Evolutionary conservation across 2,329 filamentous ascomycete species (phyloP), one percentile per base, ranked within the genome.

Genomic region (Colletotrichum sp.): DNA sequence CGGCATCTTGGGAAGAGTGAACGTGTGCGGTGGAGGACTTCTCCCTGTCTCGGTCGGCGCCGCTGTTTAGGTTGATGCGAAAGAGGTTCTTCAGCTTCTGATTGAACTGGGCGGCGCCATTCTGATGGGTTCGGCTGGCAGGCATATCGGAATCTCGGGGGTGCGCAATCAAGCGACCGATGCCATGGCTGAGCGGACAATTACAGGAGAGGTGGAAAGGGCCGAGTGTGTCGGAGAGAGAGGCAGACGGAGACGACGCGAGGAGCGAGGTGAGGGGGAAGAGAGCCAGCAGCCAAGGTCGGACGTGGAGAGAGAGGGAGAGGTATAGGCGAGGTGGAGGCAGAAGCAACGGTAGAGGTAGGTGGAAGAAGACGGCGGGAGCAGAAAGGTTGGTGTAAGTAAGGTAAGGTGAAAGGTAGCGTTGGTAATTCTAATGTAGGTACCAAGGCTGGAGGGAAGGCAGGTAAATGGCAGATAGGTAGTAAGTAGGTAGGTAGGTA

Each of bases 1-100:
- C 18, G 59, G 69, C 65, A 62, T 78, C 84, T 84, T 78, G 93
- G 91, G 75, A 89, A 84, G 57, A 43, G 24, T 73, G 69, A 59
- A 65, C 38, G 59, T 74, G 69, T 38, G 70, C 72, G 82, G 91
- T 91, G 76, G 75, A 68, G 76, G 75, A 68, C 70, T 76, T 75
- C 58, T 75, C 72, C 36, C 78, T 79, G 71, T 82, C 74, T 83
- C 83, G 78, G 59, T 83, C 65, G 81, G 80, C 78, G 69, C 78
- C 80, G 76, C 85, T 82, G 75, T 81, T 84, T 59, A 84, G 89
- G 81, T 89, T 93, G 82, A 93, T 93, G 79, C 91, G 91, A 84
- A 93, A 93, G 86, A 93, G 93, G 83, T 90, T 93, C 86, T 91
- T 92, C 78, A 93, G 82, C 80, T 91, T 92, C 82, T 93, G 91